These are phyloP conservation scores for Metarhizium rileyi DNA, from an alignment of 2,329 filamentous ascomycete species.

Conservation along the genomic window DNA sequence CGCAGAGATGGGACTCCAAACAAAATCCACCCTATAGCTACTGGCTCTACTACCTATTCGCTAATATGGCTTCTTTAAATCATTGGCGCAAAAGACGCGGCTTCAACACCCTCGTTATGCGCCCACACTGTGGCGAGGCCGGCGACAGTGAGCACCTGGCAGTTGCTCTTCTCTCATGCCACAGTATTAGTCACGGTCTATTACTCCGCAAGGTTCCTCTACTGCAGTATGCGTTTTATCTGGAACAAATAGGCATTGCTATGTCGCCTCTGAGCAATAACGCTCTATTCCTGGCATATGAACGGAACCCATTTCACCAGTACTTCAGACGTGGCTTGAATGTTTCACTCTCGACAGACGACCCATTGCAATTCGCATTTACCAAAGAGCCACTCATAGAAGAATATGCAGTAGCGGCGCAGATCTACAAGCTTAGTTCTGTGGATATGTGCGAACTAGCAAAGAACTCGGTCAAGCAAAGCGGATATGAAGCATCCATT, in stretches of 20 bases:
- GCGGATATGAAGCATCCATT: slow-evolving; percentile 79
- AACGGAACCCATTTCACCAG: slow-evolving; percentile 89
- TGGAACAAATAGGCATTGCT: slow-evolving; percentile 95
- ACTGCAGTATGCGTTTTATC: slow-evolving; percentile 93
- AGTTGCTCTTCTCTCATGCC: slow-evolving; percentile 81
- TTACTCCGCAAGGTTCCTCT: slow-evolving; percentile 88
- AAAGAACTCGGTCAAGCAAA: slow-evolving; percentile 91
- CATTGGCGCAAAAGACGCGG: slow-evolving; percentile 81
- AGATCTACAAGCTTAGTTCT: slow-evolving; percentile 94
- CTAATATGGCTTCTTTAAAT: slow-evolving; percentile 89
- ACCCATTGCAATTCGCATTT: slow-evolving; percentile 94
- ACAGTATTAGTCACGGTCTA: slow-evolving; percentile 94
- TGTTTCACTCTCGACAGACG: slow-evolving; percentile 91
- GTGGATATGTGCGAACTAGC: slow-evolving; percentile 98
- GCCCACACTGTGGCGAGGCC: slow-evolving; percentile 93
- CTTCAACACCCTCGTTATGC: slow-evolving; percentile 89
- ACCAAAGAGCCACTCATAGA: slow-evolving; percentile 97
- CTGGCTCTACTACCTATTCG: slow-evolving; percentile 96
- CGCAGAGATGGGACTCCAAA: slow-evolving; percentile 77
- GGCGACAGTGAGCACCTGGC: slow-evolving; percentile 95
- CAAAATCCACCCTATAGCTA: slow-evolving; percentile 98
- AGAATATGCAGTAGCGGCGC: slow-evolving; percentile 93
- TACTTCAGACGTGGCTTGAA: slow-evolving; percentile 95
- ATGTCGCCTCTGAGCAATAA: slow-evolving; percentile 99
- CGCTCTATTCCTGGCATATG: slow-evolving; percentile 89